Evolutionary conservation across 2,329 filamentous ascomycete genomes (phyloP), one percentile per base, ranked within the genome.

Genomic region (Xenosphaeropsis pyriputrescens): DNA sequence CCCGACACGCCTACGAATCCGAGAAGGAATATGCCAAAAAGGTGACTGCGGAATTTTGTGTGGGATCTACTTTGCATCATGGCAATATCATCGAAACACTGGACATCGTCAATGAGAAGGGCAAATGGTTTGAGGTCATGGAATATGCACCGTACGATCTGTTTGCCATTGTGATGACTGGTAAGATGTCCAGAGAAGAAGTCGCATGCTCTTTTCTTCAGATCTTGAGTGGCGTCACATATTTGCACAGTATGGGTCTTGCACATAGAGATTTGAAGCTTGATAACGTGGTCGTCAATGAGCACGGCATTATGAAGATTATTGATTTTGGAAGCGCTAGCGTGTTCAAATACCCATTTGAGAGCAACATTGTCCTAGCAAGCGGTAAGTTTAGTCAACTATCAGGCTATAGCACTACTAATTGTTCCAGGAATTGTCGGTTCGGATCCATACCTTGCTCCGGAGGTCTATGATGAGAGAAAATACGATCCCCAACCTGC

Each of bases 281-380:
- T 50, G 91, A 98, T 62, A 98, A 98, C 49, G 91, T 98, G 15
- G 91, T 98, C 18, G 88, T 98, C 42, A 96, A 88, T 54, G 84
- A 93, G 53, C 75, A 82, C 52, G 91, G 91, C 2, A 96, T 98
- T 50, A 94, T 98, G 86, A 98, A 98, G 61, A 83, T 98, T 46
- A 98, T 98, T 52, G 91, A 98, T 58, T 98, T 98, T 60, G 91
- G 91, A 18, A 96, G 88, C 61, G 89, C 91, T 1, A 88, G 91
- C 47, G 89, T 98, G 31, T 98, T 94, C 64, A 79, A 84, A 51
- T 98, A 98, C 66, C 91, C 91, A 0, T 96, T 98, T 53, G 91
- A 98, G 60, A 86, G 79, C 46, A 85, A 85, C 37, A 75, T 88
- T 41, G 84, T 91, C 12, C 66, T 79, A 33, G 83, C 86, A 29